These are phyloP conservation scores for Epichloe bromicola DNA, from an alignment of 2,329 filamentous ascomycete genomes.

Conservation along the genomic window DNA sequence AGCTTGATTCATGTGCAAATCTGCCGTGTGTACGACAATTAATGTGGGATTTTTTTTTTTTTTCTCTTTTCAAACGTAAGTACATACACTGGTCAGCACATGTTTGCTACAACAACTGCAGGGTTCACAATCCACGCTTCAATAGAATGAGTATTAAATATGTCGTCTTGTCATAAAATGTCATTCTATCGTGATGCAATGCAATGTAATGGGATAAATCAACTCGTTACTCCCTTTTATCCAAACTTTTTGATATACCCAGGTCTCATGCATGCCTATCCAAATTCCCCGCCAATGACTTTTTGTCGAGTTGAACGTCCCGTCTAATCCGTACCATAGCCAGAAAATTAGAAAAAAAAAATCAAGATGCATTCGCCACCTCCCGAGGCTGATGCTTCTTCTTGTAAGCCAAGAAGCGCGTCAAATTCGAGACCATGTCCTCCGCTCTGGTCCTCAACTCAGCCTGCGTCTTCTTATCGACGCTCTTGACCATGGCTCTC, in stretches of 20 bases:
- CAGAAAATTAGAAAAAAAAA: neutral
- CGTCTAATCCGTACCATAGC: neutral
- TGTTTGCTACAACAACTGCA: too few relatives aligned
- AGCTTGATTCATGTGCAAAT: neutral
- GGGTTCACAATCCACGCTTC: too few relatives aligned
- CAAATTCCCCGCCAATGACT: neutral
- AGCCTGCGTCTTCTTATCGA: conserved; percentile 44
- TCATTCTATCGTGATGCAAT: too few relatives aligned
- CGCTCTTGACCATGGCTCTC: conserved; percentile 42
- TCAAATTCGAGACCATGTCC: conserved; percentile 47
- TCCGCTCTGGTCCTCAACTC: conserved; percentile 48
- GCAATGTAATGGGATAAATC: too few relatives aligned
- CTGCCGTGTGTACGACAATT: neutral
- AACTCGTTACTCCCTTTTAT: neutral
- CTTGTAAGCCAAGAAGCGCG: conserved; percentile 52
- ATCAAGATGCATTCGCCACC: neutral
- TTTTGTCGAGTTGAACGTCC: neutral
- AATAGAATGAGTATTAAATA: neutral
- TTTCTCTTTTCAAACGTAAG: neutral
- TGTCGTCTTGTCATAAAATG: too few relatives aligned
- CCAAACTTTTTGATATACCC: neutral
- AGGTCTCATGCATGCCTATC: neutral
- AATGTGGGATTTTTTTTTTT: neutral
- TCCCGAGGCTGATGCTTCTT: conserved; percentile 35
- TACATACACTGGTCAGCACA: too few relatives aligned